These are phyloP conservation scores for Pythium dissimile DNA, from an alignment of 352 stramenopile species.

Conservation along the genomic window DNA sequence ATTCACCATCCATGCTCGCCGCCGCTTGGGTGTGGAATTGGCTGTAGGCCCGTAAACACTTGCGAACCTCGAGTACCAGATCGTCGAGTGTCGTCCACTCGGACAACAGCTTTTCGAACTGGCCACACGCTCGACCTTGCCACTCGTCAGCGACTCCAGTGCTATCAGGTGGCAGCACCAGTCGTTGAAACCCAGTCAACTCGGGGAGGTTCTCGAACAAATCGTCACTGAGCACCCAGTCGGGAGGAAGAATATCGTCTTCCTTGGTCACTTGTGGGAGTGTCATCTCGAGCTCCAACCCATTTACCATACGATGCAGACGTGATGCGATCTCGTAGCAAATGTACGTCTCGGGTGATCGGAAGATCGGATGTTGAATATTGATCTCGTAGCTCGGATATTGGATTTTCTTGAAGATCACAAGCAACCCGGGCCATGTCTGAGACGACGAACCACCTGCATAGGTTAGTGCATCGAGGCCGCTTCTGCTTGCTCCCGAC, in stretches of 20 bases:
- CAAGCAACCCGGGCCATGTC: slow-evolving; percentile 72
- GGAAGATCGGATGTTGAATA: slow-evolving; percentile 34
- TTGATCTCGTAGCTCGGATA: slow-evolving; percentile 53
- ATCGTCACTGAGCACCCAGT: slow-evolving; percentile 53
- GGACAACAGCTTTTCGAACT: slow-evolving; percentile 41
- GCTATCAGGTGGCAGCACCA: slow-evolving; percentile 14
- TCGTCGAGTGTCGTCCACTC: slow-evolving; percentile 55
- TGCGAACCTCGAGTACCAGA: slow-evolving; percentile 45
- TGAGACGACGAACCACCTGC: slow-evolving; percentile 16
- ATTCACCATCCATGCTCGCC: background rate
- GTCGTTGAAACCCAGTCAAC: slow-evolving; percentile 50
- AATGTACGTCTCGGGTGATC: slow-evolving; percentile 48
- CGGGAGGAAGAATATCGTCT: slow-evolving; percentile 25
- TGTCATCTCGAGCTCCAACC: slow-evolving; percentile 41
- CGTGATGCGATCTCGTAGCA: slow-evolving; percentile 64
- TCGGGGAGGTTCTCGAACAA: slow-evolving; percentile 28
- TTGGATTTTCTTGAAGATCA: slow-evolving; percentile 64
- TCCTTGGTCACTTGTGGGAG: slow-evolving; percentile 21
- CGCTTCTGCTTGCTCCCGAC: slow-evolving; percentile 1
- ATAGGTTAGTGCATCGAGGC: slow-evolving; percentile 15
- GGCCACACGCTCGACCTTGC: slow-evolving; percentile 39
- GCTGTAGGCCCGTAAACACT: slow-evolving; percentile 37
- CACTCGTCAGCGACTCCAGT: slow-evolving; percentile 7
- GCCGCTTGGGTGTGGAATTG: background rate
- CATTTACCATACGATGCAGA: slow-evolving; percentile 45